Evolutionary conservation across 2,329 filamentous ascomycete genomes (phyloP).

Genomic region (Beauveria sp.): DNA sequence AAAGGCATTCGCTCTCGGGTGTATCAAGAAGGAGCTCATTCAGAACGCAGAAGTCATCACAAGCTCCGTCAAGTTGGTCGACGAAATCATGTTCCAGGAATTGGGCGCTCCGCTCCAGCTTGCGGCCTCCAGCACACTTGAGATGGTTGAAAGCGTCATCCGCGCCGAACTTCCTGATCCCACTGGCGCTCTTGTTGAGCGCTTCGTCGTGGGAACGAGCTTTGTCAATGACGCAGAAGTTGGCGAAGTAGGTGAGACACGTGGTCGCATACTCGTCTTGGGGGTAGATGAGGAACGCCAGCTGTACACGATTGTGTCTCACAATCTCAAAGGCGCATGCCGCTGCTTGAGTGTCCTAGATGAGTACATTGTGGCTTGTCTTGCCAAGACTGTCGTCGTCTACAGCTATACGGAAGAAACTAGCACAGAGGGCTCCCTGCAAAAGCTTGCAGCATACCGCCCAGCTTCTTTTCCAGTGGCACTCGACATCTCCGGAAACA

Average conservation of each 20-base stretch:
- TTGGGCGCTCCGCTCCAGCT: conserved; percentile 64
- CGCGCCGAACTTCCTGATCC: conserved; percentile 61
- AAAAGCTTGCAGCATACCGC: conserved; percentile 68
- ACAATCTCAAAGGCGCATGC: conserved; percentile 71
- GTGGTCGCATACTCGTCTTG: conserved; percentile 76
- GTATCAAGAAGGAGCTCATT: conserved; percentile 66
- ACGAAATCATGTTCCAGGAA: conserved; percentile 79
- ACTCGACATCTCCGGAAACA: conserved; percentile 62
- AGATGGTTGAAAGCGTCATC: conserved; percentile 80
- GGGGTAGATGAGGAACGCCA: conserved; percentile 70
- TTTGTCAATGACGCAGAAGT: conserved; percentile 58
- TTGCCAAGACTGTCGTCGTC: conserved; percentile 77
- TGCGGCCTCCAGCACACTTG: conserved; percentile 38
- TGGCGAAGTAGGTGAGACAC: conserved; percentile 36
- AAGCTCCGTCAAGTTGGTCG: conserved; percentile 80
- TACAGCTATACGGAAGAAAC: conserved; percentile 50
- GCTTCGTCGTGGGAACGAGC: conserved; percentile 88
- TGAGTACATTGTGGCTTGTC: conserved; percentile 72
- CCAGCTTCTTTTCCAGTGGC: conserved; percentile 80
- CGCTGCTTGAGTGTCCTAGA: conserved; percentile 68
- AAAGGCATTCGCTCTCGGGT: conserved; percentile 79
- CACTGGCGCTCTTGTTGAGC: conserved; percentile 53
- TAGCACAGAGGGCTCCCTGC: conserved; percentile 48
- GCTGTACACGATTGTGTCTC: conserved; percentile 63
- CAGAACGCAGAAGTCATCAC: conserved; percentile 67